Conservation (phyloP, 208 protist species). For the Trichomonas tenax region DNA sequence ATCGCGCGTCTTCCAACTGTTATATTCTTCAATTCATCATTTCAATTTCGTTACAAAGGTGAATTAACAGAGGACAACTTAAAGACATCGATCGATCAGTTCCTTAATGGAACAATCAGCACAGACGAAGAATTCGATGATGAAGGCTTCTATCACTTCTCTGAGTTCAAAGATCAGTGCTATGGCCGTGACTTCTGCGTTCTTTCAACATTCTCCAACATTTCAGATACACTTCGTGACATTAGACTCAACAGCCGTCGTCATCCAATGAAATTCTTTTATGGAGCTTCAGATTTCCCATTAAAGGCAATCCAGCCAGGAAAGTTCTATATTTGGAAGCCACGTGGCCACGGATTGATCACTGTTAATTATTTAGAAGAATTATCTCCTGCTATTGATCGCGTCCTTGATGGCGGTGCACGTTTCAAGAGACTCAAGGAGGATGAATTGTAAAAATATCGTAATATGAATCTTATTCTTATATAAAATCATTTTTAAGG, state of each 20-base stretch:
- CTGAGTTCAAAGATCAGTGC: background rate
- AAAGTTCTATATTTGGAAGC: background rate
- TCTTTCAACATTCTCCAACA: background rate
- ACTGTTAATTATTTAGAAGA: background rate
- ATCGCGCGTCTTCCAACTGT: background rate
- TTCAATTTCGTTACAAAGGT: background rate
- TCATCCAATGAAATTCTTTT: slow-evolving; percentile 17
- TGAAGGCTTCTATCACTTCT: background rate
- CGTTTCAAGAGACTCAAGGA: background rate
- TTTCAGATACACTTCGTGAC: background rate
- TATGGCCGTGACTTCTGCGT: background rate
- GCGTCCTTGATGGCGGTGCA: background rate
- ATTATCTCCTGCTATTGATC: background rate
- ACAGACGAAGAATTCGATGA: background rate
- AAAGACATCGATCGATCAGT: background rate
- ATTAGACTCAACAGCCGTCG: background rate
- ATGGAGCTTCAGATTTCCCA: background rate
- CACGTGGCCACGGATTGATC: background rate
- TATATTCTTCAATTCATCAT: background rate
- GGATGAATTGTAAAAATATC: background rate
- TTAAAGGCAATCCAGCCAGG: background rate
- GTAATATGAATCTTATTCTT: too few species aligned
- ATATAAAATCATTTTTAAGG: too few species aligned
- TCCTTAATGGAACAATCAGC: background rate
- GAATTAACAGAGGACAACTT: background rate